Evolutionary conservation across 2,329 filamentous ascomycete species (phyloP).

Genomic region (Atkinsonella texensis): DNA sequence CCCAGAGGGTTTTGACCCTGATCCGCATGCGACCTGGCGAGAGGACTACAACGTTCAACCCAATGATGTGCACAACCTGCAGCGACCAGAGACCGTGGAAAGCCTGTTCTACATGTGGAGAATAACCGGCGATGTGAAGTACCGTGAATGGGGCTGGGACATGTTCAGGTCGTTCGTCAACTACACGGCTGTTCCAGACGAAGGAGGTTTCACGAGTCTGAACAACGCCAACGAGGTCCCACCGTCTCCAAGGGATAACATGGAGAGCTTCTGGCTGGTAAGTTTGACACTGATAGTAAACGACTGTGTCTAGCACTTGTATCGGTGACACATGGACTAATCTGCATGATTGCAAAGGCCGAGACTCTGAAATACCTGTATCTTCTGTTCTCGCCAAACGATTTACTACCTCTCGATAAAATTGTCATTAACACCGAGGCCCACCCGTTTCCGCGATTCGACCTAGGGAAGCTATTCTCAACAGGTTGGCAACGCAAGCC

Average conservation of each 20-base stretch:
- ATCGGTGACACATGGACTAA: slow-evolving; percentile 2
- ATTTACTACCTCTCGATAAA: slow-evolving; percentile 72
- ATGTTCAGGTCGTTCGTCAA: slow-evolving; percentile 92
- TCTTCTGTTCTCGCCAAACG: slow-evolving; percentile 75
- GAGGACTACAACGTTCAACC: slow-evolving; percentile 67
- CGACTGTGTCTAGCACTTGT: neutral
- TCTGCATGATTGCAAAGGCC: slow-evolving; percentile 39
- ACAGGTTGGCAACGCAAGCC: slow-evolving; percentile 72
- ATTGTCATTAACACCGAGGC: slow-evolving; percentile 95
- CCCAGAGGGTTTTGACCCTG: slow-evolving; percentile 37
- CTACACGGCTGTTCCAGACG: slow-evolving; percentile 67
- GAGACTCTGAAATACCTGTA: slow-evolving; percentile 98
- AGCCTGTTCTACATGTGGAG: slow-evolving; percentile 97
- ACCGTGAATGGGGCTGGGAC: slow-evolving; percentile 95
- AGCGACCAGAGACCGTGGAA: slow-evolving; percentile 94
- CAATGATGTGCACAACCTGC: slow-evolving; percentile 86
- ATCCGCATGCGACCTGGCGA: slow-evolving; percentile 53
- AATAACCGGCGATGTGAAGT: slow-evolving; percentile 80
- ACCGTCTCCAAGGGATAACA: slow-evolving; percentile 66
- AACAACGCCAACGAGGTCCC: slow-evolving; percentile 63
- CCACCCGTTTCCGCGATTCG: slow-evolving; percentile 78
- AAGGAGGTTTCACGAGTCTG: slow-evolving; percentile 72
- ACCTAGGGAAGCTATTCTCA: slow-evolving; percentile 62
- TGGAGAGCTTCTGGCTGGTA: slow-evolving; percentile 98
- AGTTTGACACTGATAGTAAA: slow-evolving; percentile 20